These are phyloP conservation scores for Escovopsis sp. DNA, from an alignment of 2,329 filamentous ascomycete species.

Conservation along the genomic window DNA sequence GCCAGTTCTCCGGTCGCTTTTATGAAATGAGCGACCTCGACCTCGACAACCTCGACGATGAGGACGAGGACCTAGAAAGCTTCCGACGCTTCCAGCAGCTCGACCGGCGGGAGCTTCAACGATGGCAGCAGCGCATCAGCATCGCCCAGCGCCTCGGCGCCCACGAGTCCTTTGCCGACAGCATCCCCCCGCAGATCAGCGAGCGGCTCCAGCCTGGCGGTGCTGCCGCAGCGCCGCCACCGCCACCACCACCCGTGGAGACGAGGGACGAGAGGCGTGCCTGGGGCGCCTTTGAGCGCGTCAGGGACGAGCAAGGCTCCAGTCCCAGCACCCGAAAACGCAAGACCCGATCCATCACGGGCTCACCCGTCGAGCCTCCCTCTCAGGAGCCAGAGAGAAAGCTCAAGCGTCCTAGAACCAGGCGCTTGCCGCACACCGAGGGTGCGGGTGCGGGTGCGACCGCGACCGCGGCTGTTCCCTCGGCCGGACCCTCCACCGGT, in stretches of 20 bases:
- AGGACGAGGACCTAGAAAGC: slow-evolving; percentile 59
- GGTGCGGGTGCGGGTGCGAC: slow-evolving; percentile 27
- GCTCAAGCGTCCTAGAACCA: slow-evolving; percentile 74
- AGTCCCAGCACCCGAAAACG: slow-evolving; percentile 51
- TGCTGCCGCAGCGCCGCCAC: no score
- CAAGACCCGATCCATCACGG: slow-evolving; percentile 54
- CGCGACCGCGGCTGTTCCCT: slow-evolving; percentile 9
- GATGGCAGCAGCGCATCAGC: slow-evolving; percentile 72
- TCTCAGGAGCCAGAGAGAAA: slow-evolving; percentile 63
- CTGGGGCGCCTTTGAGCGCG: slow-evolving; percentile 84
- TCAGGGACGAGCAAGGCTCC: slow-evolving; percentile 50
- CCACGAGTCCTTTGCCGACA: slow-evolving; percentile 54
- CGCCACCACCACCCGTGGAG: slow-evolving; percentile 41
- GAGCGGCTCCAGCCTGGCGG: slow-evolving; percentile 41
- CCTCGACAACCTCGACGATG: slow-evolving; percentile 26
- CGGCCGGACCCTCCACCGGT: slow-evolving; percentile 14
- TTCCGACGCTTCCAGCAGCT: slow-evolving; percentile 39
- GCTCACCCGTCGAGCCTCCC: slow-evolving; percentile 50
- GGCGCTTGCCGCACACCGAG: slow-evolving; percentile 42
- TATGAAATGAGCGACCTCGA: slow-evolving; percentile 39
- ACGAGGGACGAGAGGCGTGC: slow-evolving; percentile 68
- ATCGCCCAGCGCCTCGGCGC: slow-evolving; percentile 71
- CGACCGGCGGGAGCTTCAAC: slow-evolving; percentile 46
- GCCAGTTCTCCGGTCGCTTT: slow-evolving; percentile 44
- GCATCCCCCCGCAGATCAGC: slow-evolving; percentile 41